Conservation (phyloP, 2,329 filamentous ascomycete genomes). For the Mycogone perniciosa region DNA sequence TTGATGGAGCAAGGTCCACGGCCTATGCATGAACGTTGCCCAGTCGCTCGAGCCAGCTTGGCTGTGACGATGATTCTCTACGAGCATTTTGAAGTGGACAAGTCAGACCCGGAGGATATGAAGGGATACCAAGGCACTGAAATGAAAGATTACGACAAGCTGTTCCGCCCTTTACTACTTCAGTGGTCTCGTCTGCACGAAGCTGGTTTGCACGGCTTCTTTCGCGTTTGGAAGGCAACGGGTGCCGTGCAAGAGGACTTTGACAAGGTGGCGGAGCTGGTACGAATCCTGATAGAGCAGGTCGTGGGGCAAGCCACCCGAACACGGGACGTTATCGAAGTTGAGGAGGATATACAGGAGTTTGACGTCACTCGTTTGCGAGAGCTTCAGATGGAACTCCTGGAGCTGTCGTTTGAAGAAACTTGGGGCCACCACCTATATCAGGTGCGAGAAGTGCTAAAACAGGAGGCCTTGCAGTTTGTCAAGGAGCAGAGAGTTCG, state of each 20-base stretch:
- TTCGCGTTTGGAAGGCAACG: conserved; percentile 87
- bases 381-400: conserved; percentile 85
- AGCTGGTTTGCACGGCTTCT: conserved; percentile 77
- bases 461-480: conserved; percentile 87
- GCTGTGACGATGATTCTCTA: conserved; percentile 84
- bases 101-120: conserved; percentile 69
- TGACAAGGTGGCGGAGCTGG: conserved; percentile 84
- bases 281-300: conserved; percentile 84
- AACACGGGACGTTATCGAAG: conserved; percentile 75
- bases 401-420: conserved; percentile 88
- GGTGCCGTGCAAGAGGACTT: conserved; percentile 82
- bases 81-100: conserved; percentile 93
- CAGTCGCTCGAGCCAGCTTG: conserved; percentile 78
- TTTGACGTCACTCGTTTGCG: conserved; percentile 75
- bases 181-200: conserved; percentile 92
- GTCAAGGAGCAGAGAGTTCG: conserved; percentile 94
- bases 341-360: conserved; percentile 82
- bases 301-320: conserved; percentile 77
- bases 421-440: conserved; percentile 86
- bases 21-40: conserved; percentile 67
- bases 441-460: conserved; percentile 85
- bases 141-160: conserved; percentile 70
- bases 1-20: conserved; percentile 80
- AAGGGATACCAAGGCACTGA: conserved; percentile 71
- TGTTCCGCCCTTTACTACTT: conserved; percentile 80